phyloP scores from a whole-genome alignment of 225 moss, liverwort and hornwort species.

The Polytrichum commune region DNA sequence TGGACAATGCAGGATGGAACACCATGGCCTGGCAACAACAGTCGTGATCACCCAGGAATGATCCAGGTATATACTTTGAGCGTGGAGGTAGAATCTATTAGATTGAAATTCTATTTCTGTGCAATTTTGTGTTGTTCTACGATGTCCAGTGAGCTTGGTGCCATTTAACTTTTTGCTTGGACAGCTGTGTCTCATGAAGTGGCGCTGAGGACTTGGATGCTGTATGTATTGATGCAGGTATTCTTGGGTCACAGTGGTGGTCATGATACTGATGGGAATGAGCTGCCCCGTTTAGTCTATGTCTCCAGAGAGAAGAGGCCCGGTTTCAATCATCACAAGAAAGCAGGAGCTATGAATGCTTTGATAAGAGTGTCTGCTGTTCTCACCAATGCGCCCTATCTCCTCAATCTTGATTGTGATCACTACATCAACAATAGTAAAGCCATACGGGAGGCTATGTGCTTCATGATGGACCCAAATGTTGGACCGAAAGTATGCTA shows the following conservation, averaged over 20 bases:
- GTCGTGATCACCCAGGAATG: constrained; percentile 91
- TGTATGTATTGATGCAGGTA: constrained; percentile 17
- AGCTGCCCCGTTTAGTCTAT: constrained; percentile 88
- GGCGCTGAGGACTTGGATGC: no score
- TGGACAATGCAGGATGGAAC: constrained; percentile 99
- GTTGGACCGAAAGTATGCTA: constrained; percentile 87
- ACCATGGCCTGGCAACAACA: constrained; percentile 96
- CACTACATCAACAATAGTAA: constrained; percentile 99
- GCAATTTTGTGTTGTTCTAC: neutral
- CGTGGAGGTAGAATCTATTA: neutral
- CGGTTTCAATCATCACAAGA: constrained; percentile 95
- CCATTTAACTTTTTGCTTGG: no score
- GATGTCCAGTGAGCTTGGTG: no score
- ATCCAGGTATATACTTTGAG: constrained; percentile 47
- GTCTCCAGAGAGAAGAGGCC: constrained; percentile 93
- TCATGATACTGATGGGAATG: constrained; percentile 87
- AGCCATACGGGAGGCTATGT: constrained; percentile 91
- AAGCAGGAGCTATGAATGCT: constrained; percentile 96
- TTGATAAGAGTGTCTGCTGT: constrained; percentile 87
- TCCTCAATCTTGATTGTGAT: constrained; percentile 98
- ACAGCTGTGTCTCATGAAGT: no score
- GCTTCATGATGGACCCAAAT: constrained; percentile 95
- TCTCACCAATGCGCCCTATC: constrained; percentile 84
- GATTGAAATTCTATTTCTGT: neutral
- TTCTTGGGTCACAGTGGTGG: constrained; percentile 94